Base-by-base conservation (phyloP, 2,329 filamentous ascomycete genomes). In the Colletotrichum sp. region DNA sequence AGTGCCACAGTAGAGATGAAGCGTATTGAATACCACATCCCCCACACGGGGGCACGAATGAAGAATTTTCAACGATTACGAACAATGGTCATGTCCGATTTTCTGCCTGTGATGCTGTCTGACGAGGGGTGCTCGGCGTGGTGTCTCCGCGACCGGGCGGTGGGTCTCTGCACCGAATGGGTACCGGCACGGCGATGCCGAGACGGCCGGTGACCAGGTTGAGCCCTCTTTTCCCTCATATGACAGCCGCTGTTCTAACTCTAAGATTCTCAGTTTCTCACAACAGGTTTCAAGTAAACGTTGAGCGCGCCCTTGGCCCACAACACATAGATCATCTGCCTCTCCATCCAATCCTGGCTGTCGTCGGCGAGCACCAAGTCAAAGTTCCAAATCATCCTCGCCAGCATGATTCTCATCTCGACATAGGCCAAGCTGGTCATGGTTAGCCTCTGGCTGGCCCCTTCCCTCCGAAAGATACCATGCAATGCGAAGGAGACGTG, bases 381-480 rank as follows among this genome's bases (percentile, higher is more conserved):
- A 72, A 90, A 90, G 30, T 86, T 85, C 72, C 82, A 89, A 6
- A 90, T 78, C 15, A 90, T 67, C 6, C 85, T 84, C 4, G 87
- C 84, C 3, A 89, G 78, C 15, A 89, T 85, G 6, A 89, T 77
- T 2, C 87, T 85, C 85, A 90, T 88, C 79, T 90, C 88, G 4
- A 84, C 83, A 59, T 87, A 87, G 2, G 89, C 88, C 32, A 89
- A 83, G 72, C 84, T 78, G 3, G 8, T 34, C 4, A 3, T n/a
- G 3, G 16, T 65, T 12, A 66, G 57, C 13, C 13, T 26, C n/a
- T 52, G 8, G n/a, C n/a, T 21, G n/a, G 44, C 1, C n/a, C 0
- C 10, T 21, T 21, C 44, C 3, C 44, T 13, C 44, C 44, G 10
- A 52, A 13, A 21, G 6, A 52, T 49, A 13, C 44, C 12, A 9